Percentiles rank a stretch among this genome's conserved stretches.
Conservation (phyloP, 441 rosid species). For the Adansonia gregorii region DNA sequence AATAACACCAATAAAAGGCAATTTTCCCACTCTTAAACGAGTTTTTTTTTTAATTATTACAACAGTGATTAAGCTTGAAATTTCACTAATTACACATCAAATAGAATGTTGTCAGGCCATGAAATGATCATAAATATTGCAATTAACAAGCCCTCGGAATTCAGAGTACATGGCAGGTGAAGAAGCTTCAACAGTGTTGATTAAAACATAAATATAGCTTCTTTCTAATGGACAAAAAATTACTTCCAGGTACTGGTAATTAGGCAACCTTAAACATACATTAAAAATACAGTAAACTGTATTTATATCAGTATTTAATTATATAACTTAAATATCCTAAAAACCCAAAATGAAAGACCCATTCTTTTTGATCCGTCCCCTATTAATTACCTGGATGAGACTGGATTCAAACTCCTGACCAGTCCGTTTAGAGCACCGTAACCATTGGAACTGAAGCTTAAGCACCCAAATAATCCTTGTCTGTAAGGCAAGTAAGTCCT, state of each 20-base stretch:
- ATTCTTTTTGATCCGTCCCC: background rate
- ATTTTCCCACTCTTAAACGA: no score
- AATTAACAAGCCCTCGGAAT: background rate
- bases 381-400: slow-evolving; percentile 44
- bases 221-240: background rate
- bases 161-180: background rate
- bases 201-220: slow-evolving; percentile 13
- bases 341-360: slow-evolving; percentile 1
- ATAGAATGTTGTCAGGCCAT: background rate
- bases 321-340: background rate
- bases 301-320: background rate
- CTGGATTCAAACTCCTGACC: slow-evolving; percentile 50
- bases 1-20: background rate
- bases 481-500: slow-evolving; percentile 47
- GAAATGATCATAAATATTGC: no score
- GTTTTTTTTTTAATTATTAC: no score
- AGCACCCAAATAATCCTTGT: slow-evolving; percentile 58
- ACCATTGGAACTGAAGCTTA: slow-evolving; percentile 55
- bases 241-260: background rate
- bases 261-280: background rate
- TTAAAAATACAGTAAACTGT: slow-evolving; percentile 12
- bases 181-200: slow-evolving; percentile 15
- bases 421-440: slow-evolving; percentile 54
- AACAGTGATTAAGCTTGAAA: no score
- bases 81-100: background rate